Base-by-base conservation (phyloP, 106 monocot genomes). In the Dioscorea zingiberensis region DNA sequence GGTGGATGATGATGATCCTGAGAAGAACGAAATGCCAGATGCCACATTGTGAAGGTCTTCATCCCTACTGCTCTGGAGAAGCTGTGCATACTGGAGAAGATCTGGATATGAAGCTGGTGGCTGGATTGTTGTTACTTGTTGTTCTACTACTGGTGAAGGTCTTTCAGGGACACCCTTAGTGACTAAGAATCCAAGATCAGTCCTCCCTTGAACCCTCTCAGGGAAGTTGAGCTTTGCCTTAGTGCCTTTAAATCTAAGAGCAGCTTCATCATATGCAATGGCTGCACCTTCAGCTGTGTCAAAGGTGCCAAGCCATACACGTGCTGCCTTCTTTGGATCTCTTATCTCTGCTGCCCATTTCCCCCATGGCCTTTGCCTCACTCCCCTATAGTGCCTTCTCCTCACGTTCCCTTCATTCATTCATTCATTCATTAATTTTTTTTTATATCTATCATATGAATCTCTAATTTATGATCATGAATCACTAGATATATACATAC, bases 341-440 rank as follows among this genome's bases (percentile, higher is more conserved):
- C 91, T 67, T 58, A 91, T 91, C 76, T 91, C 91, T 10, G 91
- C 91, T 7, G 91, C 91, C 91, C 91, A 91, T 69, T 91, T 91
- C 24, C 90, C 90, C 90, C 90, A 86, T 21, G 90, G 90, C 78
- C 90, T 75, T 55, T 86, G 90, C 63, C 90, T 59, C 54, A 90
- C 85, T 23, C 90, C 90, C 58, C 90, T 81, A 44, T 85, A 90
- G 70, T 83, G 85, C 44, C 74, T 76, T 47, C 71, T 73, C 63
- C 63, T 74, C 64, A 21, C 72, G 3, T 25, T 63, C 44, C 54
- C 75, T 65, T 69, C 69, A 54, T 58, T 24, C 9, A 51, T 16
- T 16, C 14, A 51, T 51, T 4, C 14, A 51, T 2, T 18, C 15
- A 30, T 19, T 2, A n/a, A 19, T 21, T 45, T n/a, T 44, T 44